Conservation (phyloP, 2,329 filamentous ascomycete species). For the Aspergillus sp. region DNA sequence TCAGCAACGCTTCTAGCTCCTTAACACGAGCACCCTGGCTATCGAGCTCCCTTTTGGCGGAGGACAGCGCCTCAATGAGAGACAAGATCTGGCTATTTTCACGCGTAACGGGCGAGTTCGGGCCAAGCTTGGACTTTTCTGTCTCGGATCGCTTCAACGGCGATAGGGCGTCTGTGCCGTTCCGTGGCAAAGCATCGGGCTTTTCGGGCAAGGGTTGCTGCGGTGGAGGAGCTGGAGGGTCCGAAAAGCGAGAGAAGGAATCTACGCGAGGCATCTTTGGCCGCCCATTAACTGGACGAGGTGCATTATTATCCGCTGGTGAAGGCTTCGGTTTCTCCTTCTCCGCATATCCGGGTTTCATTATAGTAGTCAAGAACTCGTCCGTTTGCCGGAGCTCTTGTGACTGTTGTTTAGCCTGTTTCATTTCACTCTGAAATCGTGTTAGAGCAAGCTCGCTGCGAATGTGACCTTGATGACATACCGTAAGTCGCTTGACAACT, state of each 20-base stretch:
- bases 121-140: slow-evolving; percentile 65
- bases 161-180: slow-evolving; percentile 47
- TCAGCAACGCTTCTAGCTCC: slow-evolving; percentile 76
- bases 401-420: slow-evolving; percentile 81
- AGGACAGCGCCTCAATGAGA: slow-evolving; percentile 79
- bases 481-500: slow-evolving; percentile 83
- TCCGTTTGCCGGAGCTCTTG: slow-evolving; percentile 81
- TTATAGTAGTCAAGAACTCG: slow-evolving; percentile 74
- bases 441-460: slow-evolving; percentile 24
- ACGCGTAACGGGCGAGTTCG: slow-evolving; percentile 48
- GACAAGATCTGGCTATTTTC: slow-evolving; percentile 76
- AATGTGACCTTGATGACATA: slow-evolving; percentile 43
- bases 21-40: slow-evolving; percentile 76
- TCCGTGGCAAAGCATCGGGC: slow-evolving; percentile 63
- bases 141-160: slow-evolving; percentile 75
- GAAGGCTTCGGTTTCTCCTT: slow-evolving; percentile 52
- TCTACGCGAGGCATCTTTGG: slow-evolving; percentile 63
- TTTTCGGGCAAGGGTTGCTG: slow-evolving; percentile 93
- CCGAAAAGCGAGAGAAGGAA: slow-evolving; percentile 80
- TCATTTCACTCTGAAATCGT: slow-evolving; percentile 77
- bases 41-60: slow-evolving; percentile 83
- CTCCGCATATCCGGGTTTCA: slow-evolving; percentile 68
- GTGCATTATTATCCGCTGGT: slow-evolving; percentile 47
- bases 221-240: slow-evolving; percentile 88
- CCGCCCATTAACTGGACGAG: slow-evolving; percentile 48